Evolutionary conservation across 2,329 filamentous ascomycete species (phyloP), one percentile per base, ranked within the genome.

Genomic region (Fusarium sp.): DNA sequence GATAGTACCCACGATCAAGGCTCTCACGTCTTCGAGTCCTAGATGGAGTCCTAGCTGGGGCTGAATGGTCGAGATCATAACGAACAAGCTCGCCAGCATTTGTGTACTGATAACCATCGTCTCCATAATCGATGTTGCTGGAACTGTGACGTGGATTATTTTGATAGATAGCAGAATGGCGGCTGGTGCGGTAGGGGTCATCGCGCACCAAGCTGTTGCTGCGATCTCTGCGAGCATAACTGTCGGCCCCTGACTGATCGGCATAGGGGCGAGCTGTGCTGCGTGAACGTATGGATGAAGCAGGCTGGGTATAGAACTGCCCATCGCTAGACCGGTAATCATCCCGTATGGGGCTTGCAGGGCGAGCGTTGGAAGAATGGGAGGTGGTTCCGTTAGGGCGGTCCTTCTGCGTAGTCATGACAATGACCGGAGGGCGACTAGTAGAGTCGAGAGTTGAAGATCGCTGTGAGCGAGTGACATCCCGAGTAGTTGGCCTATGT

Each of bases 41-140:
- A 29, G 77, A 71, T 5, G 77, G 72, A 38, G 73, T 71, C 46
- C 74, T 73, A 29, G 77, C 70, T 4, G 77, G 76, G 25, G 75
- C 76, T 27, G 79, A 75, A 53, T 86, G 79, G 53, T 85, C 82
- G 25, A 88, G 73, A 69, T 88, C 86, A 65, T 88, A 88, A 46
- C 82, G 78, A 32, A 83, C 85, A 46, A 89, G 71, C 49, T 88
- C 85, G 60, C 83, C 81, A 13, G 85, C 84, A 55, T 85, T 87
- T 9, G 86, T 88, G 66, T 88, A 88, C 65, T 86, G 84, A 66
- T 84, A 88, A 9, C 82, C 85, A 42, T 86, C 82, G 27, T 84
- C 82, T 11, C 82, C 83, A 60, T 85, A 86, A 61, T 84, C 82
- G 39, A 82, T 75, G 9, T 77, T 73, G 53, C 76, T 73, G 13